phyloP scores from a whole-genome alignment of 768 basidiomycete species.

The Leccinum barrowsii region DNA sequence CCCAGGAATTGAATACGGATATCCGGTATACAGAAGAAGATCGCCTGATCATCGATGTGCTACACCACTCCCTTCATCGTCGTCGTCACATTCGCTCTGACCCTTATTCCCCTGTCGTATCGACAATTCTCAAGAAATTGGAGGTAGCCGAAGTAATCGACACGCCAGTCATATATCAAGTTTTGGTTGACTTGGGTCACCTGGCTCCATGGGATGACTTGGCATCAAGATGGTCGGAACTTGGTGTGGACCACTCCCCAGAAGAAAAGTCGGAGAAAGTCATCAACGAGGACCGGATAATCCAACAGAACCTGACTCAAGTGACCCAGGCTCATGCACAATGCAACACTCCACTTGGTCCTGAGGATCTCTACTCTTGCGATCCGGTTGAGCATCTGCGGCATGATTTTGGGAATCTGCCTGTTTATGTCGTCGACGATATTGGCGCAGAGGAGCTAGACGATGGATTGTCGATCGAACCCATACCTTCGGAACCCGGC shows the following conservation, averaged over 20 bases:
- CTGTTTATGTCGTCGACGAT: slow-evolving; percentile 88
- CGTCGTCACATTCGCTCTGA: slow-evolving; percentile 52
- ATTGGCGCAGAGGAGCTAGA: slow-evolving; percentile 79
- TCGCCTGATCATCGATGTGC: slow-evolving; percentile 52
- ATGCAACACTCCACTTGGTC: slow-evolving; percentile 43
- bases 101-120: slow-evolving; percentile 52
- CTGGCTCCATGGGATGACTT: slow-evolving; percentile 81
- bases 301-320: slow-evolving; percentile 18
- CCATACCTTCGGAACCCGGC: slow-evolving; percentile 54
- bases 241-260: slow-evolving; percentile 26
- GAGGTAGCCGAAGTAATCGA: slow-evolving; percentile 34
- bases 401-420: slow-evolving; percentile 79
- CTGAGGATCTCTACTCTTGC: slow-evolving; percentile 56
- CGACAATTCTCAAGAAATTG: slow-evolving; percentile 57
- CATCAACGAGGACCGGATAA: slow-evolving; percentile 30
- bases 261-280: slow-evolving; percentile 30
- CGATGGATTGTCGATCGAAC: slow-evolving; percentile 86
- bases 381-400: slow-evolving; percentile 72
- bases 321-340: slow-evolving; percentile 2
- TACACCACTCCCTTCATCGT: slow-evolving; percentile 50
- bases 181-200: slow-evolving; percentile 70
- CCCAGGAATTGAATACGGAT: slow-evolving; percentile 25
- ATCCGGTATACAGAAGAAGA: slow-evolving; percentile 52
- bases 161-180: slow-evolving; percentile 34
- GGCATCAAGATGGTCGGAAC: slow-evolving; percentile 36